phyloP scores from a whole-genome alignment of 2,329 filamentous ascomycete genomes.

The Sclerotinia trifoliorum region DNA sequence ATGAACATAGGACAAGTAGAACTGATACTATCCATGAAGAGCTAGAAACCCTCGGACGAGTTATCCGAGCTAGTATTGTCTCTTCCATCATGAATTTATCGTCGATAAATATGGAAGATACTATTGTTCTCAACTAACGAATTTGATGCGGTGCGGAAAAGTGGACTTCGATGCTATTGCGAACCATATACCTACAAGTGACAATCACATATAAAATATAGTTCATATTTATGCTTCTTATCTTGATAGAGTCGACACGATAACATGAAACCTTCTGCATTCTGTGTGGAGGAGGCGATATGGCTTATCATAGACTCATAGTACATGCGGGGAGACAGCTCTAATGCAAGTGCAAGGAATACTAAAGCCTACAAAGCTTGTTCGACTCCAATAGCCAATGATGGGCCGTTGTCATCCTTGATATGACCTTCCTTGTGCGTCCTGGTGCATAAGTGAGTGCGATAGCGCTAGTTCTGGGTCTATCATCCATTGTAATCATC shows the following conservation, averaged over 20 bases:
- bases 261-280: background rate
- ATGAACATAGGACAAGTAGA: constrained; percentile 25
- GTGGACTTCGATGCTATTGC: background rate
- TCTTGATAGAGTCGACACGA: background rate
- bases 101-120: background rate
- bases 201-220: background rate
- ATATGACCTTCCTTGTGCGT: background rate
- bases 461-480: background rate
- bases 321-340: background rate
- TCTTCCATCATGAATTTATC: background rate
- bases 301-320: constrained; percentile 16
- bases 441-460: background rate
- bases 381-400: background rate
- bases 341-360: constrained; percentile 5
- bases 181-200: too few species aligned
- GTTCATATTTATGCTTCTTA: background rate
- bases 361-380: constrained; percentile 1
- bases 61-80: constrained; percentile 6
- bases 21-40: constrained; percentile 22
- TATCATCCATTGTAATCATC: background rate
- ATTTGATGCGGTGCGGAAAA: background rate
- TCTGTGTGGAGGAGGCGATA: background rate
- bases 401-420: background rate
- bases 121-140: background rate
- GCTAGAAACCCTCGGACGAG: constrained; percentile 18